Base-by-base conservation (phyloP, 2,329 filamentous ascomycete genomes). In the Sporothrix dimorphospora region DNA sequence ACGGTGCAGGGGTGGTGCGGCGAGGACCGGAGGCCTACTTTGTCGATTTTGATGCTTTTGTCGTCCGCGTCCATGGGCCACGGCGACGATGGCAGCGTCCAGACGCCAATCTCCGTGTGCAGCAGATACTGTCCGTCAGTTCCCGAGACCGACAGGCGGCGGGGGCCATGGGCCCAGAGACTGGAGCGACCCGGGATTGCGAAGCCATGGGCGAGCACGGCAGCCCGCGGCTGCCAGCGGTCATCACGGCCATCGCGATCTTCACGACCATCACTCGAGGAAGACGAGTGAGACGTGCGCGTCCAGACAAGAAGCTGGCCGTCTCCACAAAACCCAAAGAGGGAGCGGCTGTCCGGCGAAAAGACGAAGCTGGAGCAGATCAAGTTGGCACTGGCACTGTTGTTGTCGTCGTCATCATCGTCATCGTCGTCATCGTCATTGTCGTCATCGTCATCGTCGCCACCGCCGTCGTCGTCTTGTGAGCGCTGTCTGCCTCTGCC, bases 31-130 rank as follows among this genome's bases (percentile, higher is more conserved):
- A 69, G 67, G 34, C 49, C 67, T 3, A 69, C 12, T 19, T 69
- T 45, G 7, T 59, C 51, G 24, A 34, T 59, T 40, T 34, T 19
- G 16, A 47, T 47, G 5, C n/a, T 45, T 1, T 38, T 30, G 19
- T 69, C 67, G 51, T 59, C 67, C 19, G 21, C 27, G n/a, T 34
- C 30, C 30, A 34, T 34, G 30, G 30, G 30, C 30, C 30, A 34
- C 30, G 51, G 67, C 34, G 51, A 30, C 30, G 67, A 42, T 59
- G 51, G 67, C 9, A 69, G 34, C 11, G 49, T n/a, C 67, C 67
- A 59, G 51, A 69, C 67, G 51, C 67, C 67, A 59, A 69, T 6
- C 30, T 69, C 67, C n/a, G 67, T 27, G 67, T 69, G 67, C 30
- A 69, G 51, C 30, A 69, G 67, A 69, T 69, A 69, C 53, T 59